These are phyloP conservation scores for Salvia splendens DNA, from an alignment of 257 asterid species.

Conservation along the genomic window DNA sequence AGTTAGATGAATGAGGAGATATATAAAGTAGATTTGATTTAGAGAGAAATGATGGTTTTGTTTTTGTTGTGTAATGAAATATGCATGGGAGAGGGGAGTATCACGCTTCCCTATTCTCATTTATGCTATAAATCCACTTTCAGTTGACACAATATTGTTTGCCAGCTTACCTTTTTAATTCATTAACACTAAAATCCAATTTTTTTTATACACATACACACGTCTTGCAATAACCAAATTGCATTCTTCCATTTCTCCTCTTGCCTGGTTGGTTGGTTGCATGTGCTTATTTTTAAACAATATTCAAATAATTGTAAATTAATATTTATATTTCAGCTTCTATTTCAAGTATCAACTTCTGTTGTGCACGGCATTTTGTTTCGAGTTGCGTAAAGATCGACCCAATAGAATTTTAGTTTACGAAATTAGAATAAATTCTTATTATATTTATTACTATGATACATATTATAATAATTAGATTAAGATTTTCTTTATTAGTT, in stretches of 20 bases:
- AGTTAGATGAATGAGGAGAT: too few species aligned
- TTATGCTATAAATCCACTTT: constrained; percentile 52
- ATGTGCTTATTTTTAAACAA: not conserved
- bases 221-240: constrained; percentile 51
- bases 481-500: too few species aligned
- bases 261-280: not conserved
- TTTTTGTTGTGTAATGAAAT: constrained; percentile 16
- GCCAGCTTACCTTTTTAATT: constrained; percentile 38
- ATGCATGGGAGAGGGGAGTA: constrained; percentile 43
- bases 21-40: too few species aligned
- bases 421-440: not conserved
- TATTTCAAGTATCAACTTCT: too few species aligned
- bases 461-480: too few species aligned
- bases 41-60: too few species aligned
- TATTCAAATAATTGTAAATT: too few species aligned
- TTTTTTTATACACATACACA: constrained; percentile 4
- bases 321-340: too few species aligned
- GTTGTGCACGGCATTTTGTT: not conserved
- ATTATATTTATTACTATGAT: too few species aligned
- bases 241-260: constrained; percentile 10
- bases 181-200: not conserved
- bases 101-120: constrained; percentile 62
- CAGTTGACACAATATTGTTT: constrained; percentile 52
- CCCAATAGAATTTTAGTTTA: not conserved
- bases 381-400: not conserved